Percentiles rank a stretch among this genome's conserved stretches.
phyloP scores from a whole-genome alignment of 805 yeast genomes.

The Blastobotrys muscicola region DNA sequence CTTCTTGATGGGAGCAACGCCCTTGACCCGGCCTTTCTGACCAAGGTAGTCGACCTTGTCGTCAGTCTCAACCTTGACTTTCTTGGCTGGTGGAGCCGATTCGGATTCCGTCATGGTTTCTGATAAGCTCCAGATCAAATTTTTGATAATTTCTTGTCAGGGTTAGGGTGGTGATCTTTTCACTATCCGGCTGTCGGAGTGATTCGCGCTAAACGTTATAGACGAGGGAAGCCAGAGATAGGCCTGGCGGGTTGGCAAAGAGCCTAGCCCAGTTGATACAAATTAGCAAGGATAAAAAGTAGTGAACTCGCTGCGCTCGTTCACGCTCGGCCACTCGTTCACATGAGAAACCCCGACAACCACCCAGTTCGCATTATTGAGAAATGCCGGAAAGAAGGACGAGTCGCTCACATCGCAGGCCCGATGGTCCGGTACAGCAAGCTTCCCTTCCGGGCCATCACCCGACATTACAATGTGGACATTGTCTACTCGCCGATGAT shows the following conservation, averaged over 20 bases:
- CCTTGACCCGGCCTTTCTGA: conserved; percentile 33
- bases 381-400: conserved; percentile 35
- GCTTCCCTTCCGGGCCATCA: conserved; percentile 77
- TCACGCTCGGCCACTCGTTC: not conserved
- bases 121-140: conserved; percentile 1
- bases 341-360: conserved; percentile 34
- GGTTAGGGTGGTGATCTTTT: too few relatives aligned
- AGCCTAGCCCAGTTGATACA: too few relatives aligned
- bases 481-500: conserved; percentile 95
- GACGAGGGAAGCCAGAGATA: too few relatives aligned
- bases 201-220: too few relatives aligned
- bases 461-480: conserved; percentile 64
- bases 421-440: conserved; percentile 98
- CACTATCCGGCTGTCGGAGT: too few relatives aligned
- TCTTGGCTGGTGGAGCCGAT: conserved; percentile 19
- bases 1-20: conserved; percentile 68
- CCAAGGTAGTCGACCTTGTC: conserved; percentile 11
- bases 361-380: conserved; percentile 46
- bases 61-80: conserved; percentile 17
- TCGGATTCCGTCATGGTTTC: conserved; percentile 8
- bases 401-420: conserved; percentile 66
- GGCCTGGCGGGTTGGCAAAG: too few relatives aligned
- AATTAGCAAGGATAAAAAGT: too few relatives aligned
- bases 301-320: not conserved
- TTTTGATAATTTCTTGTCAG: not conserved